Conservation (phyloP, 2,329 filamentous ascomycete genomes). For the Leptographium lundbergii region DNA sequence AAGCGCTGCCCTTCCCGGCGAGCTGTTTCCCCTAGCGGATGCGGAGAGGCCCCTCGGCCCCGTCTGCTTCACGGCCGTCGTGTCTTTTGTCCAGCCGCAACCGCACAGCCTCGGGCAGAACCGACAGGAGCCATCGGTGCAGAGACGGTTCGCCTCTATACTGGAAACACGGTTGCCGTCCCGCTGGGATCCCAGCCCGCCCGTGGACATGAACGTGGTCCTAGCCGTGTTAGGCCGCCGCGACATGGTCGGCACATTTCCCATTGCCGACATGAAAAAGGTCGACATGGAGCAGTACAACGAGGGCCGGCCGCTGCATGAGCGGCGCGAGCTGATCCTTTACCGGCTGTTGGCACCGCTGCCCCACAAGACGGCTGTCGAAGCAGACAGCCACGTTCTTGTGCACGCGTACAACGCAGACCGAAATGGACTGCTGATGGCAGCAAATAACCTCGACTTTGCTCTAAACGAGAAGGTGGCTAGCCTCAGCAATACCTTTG, state of each 20-base stretch:
- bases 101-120: slow-evolving; percentile 21
- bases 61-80: slow-evolving; percentile 36
- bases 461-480: slow-evolving; percentile 27
- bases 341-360: slow-evolving; percentile 36
- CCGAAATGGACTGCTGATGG: slow-evolving; percentile 40
- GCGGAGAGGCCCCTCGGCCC: slow-evolving; percentile 24
- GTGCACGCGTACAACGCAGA: slow-evolving; percentile 40
- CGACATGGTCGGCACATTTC: slow-evolving; percentile 30
- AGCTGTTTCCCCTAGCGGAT: slow-evolving; percentile 27
- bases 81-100: slow-evolving; percentile 36
- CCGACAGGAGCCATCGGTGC: slow-evolving; percentile 27
- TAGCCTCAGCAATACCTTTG: slow-evolving; percentile 37
- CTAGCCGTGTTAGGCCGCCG: slow-evolving; percentile 23
- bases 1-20: slow-evolving; percentile 20
- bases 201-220: slow-evolving; percentile 30
- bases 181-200: slow-evolving; percentile 32
- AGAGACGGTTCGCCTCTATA: slow-evolving; percentile 29
- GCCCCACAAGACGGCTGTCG: slow-evolving; percentile 12
- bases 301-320: slow-evolving; percentile 25
- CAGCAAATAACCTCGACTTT: slow-evolving; percentile 34
- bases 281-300: slow-evolving; percentile 39
- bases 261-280: slow-evolving; percentile 39
- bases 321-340: slow-evolving; percentile 34
- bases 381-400: slow-evolving; percentile 31
- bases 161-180: slow-evolving; percentile 23